Evolutionary conservation across 306 rosid species (phyloP), one percentile per base, ranked within the genome.

Genomic region (Cicer judaicum): DNA sequence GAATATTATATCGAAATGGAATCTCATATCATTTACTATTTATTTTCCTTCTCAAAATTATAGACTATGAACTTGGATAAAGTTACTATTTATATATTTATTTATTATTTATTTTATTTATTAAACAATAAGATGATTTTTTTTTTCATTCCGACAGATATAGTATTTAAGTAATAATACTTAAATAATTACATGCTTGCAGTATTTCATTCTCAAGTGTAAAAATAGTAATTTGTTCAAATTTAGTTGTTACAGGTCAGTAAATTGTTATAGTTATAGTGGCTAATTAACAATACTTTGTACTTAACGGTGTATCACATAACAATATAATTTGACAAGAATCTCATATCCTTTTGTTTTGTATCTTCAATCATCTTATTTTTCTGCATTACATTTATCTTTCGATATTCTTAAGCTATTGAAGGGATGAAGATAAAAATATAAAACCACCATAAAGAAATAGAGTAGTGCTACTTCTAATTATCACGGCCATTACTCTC

Each of bases 1-100:
- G 66, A 64, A 10, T 34, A 10, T 55, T 36, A 67, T 40, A 42
- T 59, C 11, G 49, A 71, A 56, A n/a, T 41, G 4, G 44, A 55
- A 41, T 16, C 8, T 71, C 47, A 29, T 46, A 46, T 29, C 10
- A 57, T 9, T 2, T 57, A 4, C 16, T 2, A 29, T 24, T 14
- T 7, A 49, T 34, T 60, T 60, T 12, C 66, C 3, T 60, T 43
- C 8, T 10, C 34, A 42, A 13, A 40, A 41, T 43, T 43, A 29
- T 29, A 65, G 39, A 7, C 19, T 6, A 11, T 44, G 40, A 12
- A 43, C 11, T 66, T n/a, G 34, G 34, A 29, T 29, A 2, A 24
- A 29, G 5, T 29, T 29, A 29, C 34, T 29, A 29, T 29, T 29
- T 29, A 29, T 29, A 29, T 29, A 29, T 29, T 3, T 29, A 29